Conservation (phyloP, 2,329 filamentous ascomycete genomes). For the Xylariaceae sp. region DNA sequence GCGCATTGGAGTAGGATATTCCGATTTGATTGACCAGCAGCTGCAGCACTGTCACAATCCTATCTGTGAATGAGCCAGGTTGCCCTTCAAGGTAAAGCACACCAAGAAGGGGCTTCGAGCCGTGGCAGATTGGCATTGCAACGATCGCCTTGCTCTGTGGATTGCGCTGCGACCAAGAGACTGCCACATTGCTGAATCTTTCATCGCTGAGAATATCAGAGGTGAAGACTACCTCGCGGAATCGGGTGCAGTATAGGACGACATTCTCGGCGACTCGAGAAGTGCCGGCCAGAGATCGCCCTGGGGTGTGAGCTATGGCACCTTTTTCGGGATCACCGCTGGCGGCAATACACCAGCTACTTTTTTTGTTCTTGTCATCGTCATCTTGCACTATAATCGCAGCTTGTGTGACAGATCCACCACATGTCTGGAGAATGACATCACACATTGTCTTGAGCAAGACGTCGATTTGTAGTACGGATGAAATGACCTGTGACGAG, state of each 20-base stretch:
- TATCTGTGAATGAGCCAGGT: slow-evolving; percentile 72
- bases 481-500: slow-evolving; percentile 76
- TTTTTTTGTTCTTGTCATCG: slow-evolving; percentile 41
- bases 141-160: slow-evolving; percentile 71
- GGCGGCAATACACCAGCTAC: slow-evolving; percentile 69
- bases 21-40: slow-evolving; percentile 76
- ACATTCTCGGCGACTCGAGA: slow-evolving; percentile 72
- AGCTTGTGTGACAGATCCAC: slow-evolving; percentile 64
- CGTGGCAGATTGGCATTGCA: slow-evolving; percentile 74
- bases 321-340: slow-evolving; percentile 68
- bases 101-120: slow-evolving; percentile 65
- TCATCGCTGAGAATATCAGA: slow-evolving; percentile 72
- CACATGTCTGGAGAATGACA: slow-evolving; percentile 74
- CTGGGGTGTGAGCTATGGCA: slow-evolving; percentile 62
- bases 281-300: slow-evolving; percentile 60
- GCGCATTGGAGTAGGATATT: slow-evolving; percentile 66
- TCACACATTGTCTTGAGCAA: slow-evolving; percentile 77
- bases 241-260: slow-evolving; percentile 71
- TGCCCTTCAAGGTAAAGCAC: slow-evolving; percentile 73
- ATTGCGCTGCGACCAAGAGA: slow-evolving; percentile 64
- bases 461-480: slow-evolving; percentile 70
- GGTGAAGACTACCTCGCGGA: slow-evolving; percentile 71
- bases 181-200: slow-evolving; percentile 70
- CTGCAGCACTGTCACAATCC: slow-evolving; percentile 62
- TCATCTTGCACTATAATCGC: slow-evolving; percentile 72